Percentiles rank a stretch among this genome's conserved stretches.
Evolutionary conservation across 805 yeast species (phyloP).

Genomic region (Wickerhamomyces strasburgensis): DNA sequence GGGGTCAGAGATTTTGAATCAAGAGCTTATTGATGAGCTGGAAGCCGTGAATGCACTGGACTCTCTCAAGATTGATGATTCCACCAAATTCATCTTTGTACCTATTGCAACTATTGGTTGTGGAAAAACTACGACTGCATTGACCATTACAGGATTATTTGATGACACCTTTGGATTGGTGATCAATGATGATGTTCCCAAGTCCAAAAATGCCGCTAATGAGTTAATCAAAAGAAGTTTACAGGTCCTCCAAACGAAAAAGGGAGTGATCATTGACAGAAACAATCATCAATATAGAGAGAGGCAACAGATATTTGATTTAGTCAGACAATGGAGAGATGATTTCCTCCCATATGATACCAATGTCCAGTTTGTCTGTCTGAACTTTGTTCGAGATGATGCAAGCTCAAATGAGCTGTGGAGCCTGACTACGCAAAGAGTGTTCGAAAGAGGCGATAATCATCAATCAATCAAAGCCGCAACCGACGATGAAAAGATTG

Average conservation of each 20-base stretch:
- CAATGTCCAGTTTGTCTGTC: constrained; percentile 55
- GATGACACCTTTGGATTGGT: constrained; percentile 61
- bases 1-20: constrained; percentile 54
- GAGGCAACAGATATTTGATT: constrained; percentile 58
- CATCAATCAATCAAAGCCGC: constrained; percentile 74
- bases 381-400: constrained; percentile 54
- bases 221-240: constrained; percentile 46
- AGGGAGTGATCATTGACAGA: constrained; percentile 70
- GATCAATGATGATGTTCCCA: constrained; percentile 73
- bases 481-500: constrained; percentile 41
- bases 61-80: constrained; percentile 29
- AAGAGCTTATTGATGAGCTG: constrained; percentile 34
- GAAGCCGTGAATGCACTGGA: constrained; percentile 36
- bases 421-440: constrained; percentile 53
- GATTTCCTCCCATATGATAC: constrained; percentile 38
- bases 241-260: constrained; percentile 32
- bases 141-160: constrained; percentile 50
- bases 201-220: constrained; percentile 39
- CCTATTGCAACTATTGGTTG: constrained; percentile 92
- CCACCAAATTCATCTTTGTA: constrained; percentile 56
- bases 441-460: constrained; percentile 70
- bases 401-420: constrained; percentile 35
- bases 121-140: constrained; percentile 84
- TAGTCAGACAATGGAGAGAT: constrained; percentile 39
- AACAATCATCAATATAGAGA: constrained; percentile 76